Percentiles rank a stretch among this genome's conserved stretches.
Conservation (phyloP, 2,329 filamentous ascomycete genomes). For the Pseudogymnoascus sp. region DNA sequence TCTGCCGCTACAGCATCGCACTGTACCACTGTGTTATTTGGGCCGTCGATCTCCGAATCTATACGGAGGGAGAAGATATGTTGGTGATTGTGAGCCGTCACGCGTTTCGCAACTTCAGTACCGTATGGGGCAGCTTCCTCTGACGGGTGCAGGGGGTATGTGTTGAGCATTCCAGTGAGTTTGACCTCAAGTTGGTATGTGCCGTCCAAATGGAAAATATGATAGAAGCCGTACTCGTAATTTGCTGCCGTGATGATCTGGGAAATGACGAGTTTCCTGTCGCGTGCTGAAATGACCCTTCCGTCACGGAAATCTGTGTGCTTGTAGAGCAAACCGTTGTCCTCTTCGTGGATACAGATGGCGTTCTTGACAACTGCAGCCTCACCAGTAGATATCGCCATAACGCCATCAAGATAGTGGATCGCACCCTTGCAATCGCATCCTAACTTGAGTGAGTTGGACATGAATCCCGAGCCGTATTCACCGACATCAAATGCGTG, state of each 20-base stretch:
- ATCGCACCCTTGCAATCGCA: slow-evolving; percentile 88
- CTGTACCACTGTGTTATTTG: slow-evolving; percentile 77
- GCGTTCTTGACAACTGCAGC: slow-evolving; percentile 82
- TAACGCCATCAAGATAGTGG: slow-evolving; percentile 82
- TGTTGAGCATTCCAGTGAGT: slow-evolving; percentile 88
- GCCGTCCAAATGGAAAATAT: slow-evolving; percentile 88
- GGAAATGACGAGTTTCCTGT: slow-evolving; percentile 76
- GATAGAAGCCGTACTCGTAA: slow-evolving; percentile 85
- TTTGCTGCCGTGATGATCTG: slow-evolving; percentile 94
- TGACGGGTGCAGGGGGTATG: slow-evolving; percentile 69
- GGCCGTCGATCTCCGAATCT: slow-evolving; percentile 79
- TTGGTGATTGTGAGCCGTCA: slow-evolving; percentile 94
- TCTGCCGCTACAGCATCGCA: slow-evolving; percentile 65
- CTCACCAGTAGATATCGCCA: slow-evolving; percentile 70
- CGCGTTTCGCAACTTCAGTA: slow-evolving; percentile 79
- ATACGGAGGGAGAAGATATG: slow-evolving; percentile 88
- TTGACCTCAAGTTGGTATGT: slow-evolving; percentile 89
- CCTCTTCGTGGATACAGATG: slow-evolving; percentile 92
- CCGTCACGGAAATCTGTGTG: slow-evolving; percentile 91
- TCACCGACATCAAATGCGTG: slow-evolving; percentile 76
- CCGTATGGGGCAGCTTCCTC: slow-evolving; percentile 85
- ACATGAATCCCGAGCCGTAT: slow-evolving; percentile 77
- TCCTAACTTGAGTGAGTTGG: slow-evolving; percentile 65
- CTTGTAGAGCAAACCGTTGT: slow-evolving; percentile 86
- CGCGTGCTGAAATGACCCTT: slow-evolving; percentile 76